Conservation (phyloP, 106 monocot genomes). For the Allium fistulosum region DNA sequence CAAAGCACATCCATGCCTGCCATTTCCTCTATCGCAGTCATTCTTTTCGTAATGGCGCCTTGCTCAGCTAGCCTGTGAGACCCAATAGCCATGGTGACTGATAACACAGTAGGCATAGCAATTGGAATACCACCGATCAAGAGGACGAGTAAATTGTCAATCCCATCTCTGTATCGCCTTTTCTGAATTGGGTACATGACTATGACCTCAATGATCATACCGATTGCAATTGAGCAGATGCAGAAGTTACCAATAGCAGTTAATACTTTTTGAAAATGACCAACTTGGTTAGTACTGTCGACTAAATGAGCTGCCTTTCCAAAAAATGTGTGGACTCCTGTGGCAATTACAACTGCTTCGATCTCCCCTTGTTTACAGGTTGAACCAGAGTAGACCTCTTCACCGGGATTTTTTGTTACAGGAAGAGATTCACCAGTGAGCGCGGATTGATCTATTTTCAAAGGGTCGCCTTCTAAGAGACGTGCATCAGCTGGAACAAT, state of each 20-base stretch:
- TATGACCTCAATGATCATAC: slow-evolving; percentile 19
- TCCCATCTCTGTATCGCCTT: slow-evolving; percentile 22
- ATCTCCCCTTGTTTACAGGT: slow-evolving; percentile 32
- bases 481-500: slow-evolving; percentile 27
- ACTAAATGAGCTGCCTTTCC: slow-evolving; percentile 31
- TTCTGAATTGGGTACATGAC: slow-evolving; percentile 26
- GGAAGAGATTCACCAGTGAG: slow-evolving; percentile 13
- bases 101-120: slow-evolving; percentile 26
- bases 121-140: slow-evolving; percentile 32
- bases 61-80: slow-evolving; percentile 21
- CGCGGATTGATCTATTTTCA: slow-evolving; percentile 12
- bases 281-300: slow-evolving; percentile 21
- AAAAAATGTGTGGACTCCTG: slow-evolving; percentile 27
- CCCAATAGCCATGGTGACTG: slow-evolving; percentile 31
- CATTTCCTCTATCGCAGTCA: slow-evolving; percentile 97
- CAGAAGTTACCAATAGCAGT: slow-evolving; percentile 33
- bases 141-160: slow-evolving; percentile 24
- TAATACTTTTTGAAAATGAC: slow-evolving; percentile 16
- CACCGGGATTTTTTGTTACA: slow-evolving; percentile 11
- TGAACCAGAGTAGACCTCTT: slow-evolving; percentile 24
- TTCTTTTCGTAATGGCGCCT: slow-evolving; percentile 75
- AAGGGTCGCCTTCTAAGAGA: slow-evolving; percentile 24
- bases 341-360: slow-evolving; percentile 26
- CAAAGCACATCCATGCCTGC: slow-evolving; percentile 94
- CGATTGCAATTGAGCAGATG: slow-evolving; percentile 27